Conservation (phyloP, 2,329 filamentous ascomycete species). For the Aspergillus quadricinctus region DNA sequence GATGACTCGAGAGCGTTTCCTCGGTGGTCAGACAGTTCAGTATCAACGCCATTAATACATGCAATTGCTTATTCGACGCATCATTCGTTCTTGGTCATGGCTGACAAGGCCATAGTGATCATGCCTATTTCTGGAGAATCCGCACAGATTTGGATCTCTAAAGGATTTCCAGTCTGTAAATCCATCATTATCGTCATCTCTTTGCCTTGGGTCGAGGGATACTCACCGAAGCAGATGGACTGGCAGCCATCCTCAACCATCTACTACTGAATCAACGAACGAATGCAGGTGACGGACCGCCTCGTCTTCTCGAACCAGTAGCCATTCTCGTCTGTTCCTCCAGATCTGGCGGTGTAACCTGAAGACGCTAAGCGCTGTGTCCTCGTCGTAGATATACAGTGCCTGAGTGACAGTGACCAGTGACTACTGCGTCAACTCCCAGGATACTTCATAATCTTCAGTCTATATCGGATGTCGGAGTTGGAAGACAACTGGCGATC, state of each 20-base stretch:
- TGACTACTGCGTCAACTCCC: neutral
- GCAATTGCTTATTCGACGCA: neutral
- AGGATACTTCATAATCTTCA: neutral
- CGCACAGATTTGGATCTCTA: neutral
- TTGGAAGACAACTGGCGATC: neutral
- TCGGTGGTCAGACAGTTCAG: neutral
- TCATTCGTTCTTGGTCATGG: neutral
- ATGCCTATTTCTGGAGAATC: neutral
- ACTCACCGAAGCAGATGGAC: neutral
- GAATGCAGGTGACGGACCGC: neutral
- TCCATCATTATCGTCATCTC: neutral
- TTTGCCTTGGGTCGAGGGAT: neutral
- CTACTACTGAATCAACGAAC: neutral
- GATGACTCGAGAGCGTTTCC: neutral
- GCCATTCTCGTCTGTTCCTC: neutral
- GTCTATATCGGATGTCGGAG: neutral
- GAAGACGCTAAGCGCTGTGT: conserved; percentile 7
- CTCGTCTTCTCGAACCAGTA: neutral
- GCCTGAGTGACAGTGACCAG: neutral
- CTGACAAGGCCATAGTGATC: neutral
- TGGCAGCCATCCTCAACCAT: neutral
- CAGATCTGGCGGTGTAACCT: conserved; percentile 23
- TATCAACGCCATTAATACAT: neutral
- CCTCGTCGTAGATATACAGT: neutral
- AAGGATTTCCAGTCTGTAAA: neutral